Evolutionary conservation across 176 grass and related monocot genomes (phyloP).

Genomic region (Canna indica): DNA sequence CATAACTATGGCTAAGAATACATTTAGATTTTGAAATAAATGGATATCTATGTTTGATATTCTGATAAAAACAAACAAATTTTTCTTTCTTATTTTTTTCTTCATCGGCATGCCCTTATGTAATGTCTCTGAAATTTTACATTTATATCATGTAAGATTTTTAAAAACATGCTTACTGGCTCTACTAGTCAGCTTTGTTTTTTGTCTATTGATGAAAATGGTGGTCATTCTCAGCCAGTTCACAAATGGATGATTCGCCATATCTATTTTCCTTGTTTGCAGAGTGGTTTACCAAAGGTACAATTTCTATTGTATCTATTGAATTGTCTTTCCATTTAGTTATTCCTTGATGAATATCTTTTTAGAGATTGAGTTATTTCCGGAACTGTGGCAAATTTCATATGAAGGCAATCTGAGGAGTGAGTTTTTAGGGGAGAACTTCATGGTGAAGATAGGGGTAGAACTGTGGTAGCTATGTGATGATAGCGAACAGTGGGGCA

Average conservation of each 20-base stretch:
- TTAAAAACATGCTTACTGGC: too few relatives aligned
- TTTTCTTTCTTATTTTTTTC: not conserved
- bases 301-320: not conserved
- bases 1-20: not conserved
- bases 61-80: not conserved
- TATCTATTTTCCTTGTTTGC: slow-evolving; percentile 84
- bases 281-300: slow-evolving; percentile 74
- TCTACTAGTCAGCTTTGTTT: not conserved
- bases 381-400: too few relatives aligned
- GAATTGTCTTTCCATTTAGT: not conserved
- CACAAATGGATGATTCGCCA: slow-evolving; percentile 95
- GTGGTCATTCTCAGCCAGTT: slow-evolving; percentile 61
- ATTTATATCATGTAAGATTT: not conserved
- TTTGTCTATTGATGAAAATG: slow-evolving; percentile 21
- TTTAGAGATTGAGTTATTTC: too few relatives aligned
- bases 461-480: too few relatives aligned
- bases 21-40: not conserved
- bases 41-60: not conserved
- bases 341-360: not conserved
- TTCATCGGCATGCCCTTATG: not conserved
- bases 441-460: too few relatives aligned
- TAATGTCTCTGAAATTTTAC: not conserved
- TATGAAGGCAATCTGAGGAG: too few relatives aligned
- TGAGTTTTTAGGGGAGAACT: too few relatives aligned
- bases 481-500: too few relatives aligned